Percentiles rank a stretch among this genome's conserved stretches.
Evolutionary conservation across 805 yeast genomes (phyloP).

Genomic region (Candida ascalaphidarum): DNA sequence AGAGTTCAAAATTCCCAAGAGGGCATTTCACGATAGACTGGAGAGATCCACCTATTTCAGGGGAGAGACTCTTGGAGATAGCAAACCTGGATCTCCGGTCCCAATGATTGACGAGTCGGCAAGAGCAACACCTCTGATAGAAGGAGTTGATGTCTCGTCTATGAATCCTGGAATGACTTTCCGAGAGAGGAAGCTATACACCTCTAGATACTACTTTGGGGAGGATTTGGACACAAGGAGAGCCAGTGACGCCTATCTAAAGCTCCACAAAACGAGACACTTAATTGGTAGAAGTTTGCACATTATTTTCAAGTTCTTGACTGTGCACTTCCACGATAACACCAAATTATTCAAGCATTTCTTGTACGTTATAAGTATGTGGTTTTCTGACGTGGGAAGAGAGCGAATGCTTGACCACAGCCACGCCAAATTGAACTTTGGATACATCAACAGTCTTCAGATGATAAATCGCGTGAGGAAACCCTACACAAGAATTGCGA

Average conservation of each 20-base stretch:
- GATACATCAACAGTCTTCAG: slow-evolving; percentile 51
- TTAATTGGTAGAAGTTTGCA: slow-evolving; percentile 60
- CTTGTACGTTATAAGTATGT: slow-evolving; percentile 57
- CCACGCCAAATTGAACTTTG: slow-evolving; percentile 47
- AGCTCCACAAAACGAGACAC: slow-evolving; percentile 53
- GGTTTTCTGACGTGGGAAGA: slow-evolving; percentile 75
- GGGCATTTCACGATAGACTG: no score
- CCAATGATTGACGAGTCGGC: slow-evolving; percentile 22
- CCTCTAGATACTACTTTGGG: slow-evolving; percentile 59
- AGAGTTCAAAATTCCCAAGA: no score
- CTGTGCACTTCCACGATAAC: slow-evolving; percentile 49
- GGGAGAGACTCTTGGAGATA: no score
- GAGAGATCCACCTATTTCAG: slow-evolving; percentile 2
- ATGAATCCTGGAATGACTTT: slow-evolving; percentile 49
- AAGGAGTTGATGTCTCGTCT: slow-evolving; percentile 33
- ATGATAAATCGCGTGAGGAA: slow-evolving; percentile 54
- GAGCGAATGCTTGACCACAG: slow-evolving; percentile 55
- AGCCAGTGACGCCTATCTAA: slow-evolving; percentile 19
- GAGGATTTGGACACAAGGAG: slow-evolving; percentile 38
- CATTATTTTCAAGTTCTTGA: slow-evolving; percentile 39
- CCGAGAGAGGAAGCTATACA: slow-evolving; percentile 54
- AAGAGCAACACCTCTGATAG: slow-evolving; percentile 39
- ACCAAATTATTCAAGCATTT: slow-evolving; percentile 53
- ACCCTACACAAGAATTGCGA: slow-evolving; percentile 67
- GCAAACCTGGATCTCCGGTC: slow-evolving; percentile 4